Conservation (phyloP, 164 flowering plant genomes). For the Vitis rupestris region DNA sequence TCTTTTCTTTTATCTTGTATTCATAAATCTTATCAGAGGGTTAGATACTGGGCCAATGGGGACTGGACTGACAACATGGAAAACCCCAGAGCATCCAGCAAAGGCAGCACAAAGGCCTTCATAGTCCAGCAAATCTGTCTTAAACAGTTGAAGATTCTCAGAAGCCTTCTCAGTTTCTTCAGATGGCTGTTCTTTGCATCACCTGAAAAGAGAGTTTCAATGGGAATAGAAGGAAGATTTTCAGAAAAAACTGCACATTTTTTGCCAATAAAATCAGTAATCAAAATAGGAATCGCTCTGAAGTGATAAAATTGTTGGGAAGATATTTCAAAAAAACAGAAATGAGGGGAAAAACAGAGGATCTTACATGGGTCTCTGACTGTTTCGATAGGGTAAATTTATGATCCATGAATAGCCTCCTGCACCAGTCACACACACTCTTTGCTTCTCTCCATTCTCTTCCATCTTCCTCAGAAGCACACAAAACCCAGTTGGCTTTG, state of each 20-base stretch:
- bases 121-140: slow-evolving; percentile 26
- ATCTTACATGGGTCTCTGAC: slow-evolving; percentile 22
- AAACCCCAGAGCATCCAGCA: slow-evolving; percentile 24
- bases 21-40: slow-evolving; percentile 14
- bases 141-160: slow-evolving; percentile 23
- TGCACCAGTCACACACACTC: slow-evolving; percentile 22
- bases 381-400: slow-evolving; percentile 28
- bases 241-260: background rate
- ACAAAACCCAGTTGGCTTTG: no score
- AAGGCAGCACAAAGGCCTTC: slow-evolving; percentile 14
- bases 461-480: no score
- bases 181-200: slow-evolving; percentile 25
- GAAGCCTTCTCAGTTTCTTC: slow-evolving; percentile 21
- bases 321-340: no score
- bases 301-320: no score
- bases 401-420: slow-evolving; percentile 34
- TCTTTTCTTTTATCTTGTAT: no score
- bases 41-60: background rate
- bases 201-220: slow-evolving; percentile 6
- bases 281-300: no score
- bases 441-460: background rate
- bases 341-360: no score
- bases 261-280: no score
- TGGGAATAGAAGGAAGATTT: no score
- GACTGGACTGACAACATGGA: slow-evolving; percentile 29